phyloP scores from a whole-genome alignment of 495 filamentous ascomycete genomes.

The Ramalina intermedia region DNA sequence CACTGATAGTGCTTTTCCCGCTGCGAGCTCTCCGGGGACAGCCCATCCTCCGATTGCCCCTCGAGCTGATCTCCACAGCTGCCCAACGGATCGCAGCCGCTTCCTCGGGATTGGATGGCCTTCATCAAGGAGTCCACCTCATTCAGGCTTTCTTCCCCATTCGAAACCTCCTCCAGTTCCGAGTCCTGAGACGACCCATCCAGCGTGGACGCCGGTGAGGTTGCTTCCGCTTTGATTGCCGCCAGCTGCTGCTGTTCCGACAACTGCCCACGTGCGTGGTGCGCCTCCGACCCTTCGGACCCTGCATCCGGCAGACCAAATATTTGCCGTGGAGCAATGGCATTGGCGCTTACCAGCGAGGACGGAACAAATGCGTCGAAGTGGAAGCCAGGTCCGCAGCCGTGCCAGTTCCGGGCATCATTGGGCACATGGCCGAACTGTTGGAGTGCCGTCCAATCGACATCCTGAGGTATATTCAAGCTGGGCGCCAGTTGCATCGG shows the following conservation, averaged over 20 bases:
- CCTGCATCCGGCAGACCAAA: constrained; percentile 5
- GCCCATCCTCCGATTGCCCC: background rate
- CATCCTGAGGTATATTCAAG: too few relatives aligned
- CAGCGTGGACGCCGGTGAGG: constrained; percentile 2
- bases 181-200: background rate
- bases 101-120: constrained; percentile 52
- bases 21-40: background rate
- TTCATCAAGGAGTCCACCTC: constrained; percentile 87
- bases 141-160: constrained; percentile 33
- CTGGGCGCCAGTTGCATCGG: too few relatives aligned
- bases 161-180: background rate
- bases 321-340: constrained; percentile 7
- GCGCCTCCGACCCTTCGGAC: background rate
- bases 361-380: too few relatives aligned
- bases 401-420: too few relatives aligned
- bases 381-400: too few relatives aligned
- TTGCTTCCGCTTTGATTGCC: background rate
- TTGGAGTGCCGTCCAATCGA: too few relatives aligned
- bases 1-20: constrained; percentile 55
- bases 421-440: too few relatives aligned
- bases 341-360: too few relatives aligned
- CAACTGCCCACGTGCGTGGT: background rate
- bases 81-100: constrained; percentile 14
- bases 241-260: background rate
- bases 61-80: constrained; percentile 16